A percentile compares a stretch with the other conserved stretches of the same genome.
Conservation (phyloP, 2,329 filamentous ascomycete species). For the Diplodia intermedia region DNA sequence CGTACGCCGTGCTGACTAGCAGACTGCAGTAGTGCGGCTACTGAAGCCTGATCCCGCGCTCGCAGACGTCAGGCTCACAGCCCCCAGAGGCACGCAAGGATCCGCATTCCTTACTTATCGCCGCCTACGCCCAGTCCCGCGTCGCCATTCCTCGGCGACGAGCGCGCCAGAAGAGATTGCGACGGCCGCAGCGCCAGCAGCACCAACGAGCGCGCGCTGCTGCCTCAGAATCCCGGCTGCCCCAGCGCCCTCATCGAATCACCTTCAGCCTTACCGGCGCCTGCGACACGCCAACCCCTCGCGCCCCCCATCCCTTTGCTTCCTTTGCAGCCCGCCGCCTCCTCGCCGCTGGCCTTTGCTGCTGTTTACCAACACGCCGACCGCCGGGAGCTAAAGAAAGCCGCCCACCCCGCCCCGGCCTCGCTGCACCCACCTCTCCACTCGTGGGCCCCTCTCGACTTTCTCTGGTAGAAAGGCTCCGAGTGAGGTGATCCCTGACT, state of each 20-base stretch:
- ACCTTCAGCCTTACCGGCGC: conserved; percentile 31
- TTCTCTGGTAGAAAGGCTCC: conserved; percentile 50
- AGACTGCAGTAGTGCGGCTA: conserved; percentile 33
- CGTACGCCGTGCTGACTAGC: conserved; percentile 26
- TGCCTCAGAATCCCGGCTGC: conserved; percentile 22
- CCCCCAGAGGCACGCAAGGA: conserved; percentile 18
- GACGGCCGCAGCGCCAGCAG: conserved; percentile 27
- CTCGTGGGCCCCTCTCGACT: conserved; percentile 43
- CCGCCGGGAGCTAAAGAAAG: conserved; percentile 26
- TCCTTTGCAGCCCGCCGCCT: conserved; percentile 11
- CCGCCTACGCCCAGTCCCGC: conserved; percentile 7
- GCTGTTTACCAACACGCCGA: conserved; percentile 31
- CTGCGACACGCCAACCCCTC: conserved; percentile 25
- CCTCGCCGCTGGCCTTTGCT: neutral
- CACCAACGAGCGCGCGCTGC: conserved; percentile 17
- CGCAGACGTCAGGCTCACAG: conserved; percentile 18
- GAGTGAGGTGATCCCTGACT: conserved; percentile 43
- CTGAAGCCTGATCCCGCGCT: conserved; percentile 17
- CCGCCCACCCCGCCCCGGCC: conserved; percentile 7
- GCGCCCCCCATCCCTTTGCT: conserved; percentile 17
- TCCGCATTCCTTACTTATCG: conserved; percentile 32
- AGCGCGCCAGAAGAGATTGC: conserved; percentile 29
- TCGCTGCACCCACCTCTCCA: conserved; percentile 8
- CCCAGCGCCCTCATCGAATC: conserved; percentile 23
- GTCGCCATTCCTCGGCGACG: conserved; percentile 24